phyloP scores from a whole-genome alignment of 805 yeast species.

The Cyberlindnera lachancei region DNA sequence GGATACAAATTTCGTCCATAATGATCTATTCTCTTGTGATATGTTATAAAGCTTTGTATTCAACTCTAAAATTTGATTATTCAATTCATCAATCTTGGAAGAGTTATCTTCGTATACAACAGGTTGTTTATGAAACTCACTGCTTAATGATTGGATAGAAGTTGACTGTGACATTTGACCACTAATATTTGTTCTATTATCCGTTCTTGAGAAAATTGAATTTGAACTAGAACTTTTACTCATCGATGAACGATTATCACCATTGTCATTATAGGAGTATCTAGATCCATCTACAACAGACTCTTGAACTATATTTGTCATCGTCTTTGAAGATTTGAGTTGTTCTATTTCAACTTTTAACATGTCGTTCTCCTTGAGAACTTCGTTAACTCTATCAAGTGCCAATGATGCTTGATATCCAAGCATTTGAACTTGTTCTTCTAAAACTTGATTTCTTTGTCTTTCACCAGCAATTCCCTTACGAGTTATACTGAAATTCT shows the following conservation, averaged over 20 bases:
- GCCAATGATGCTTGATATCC: slow-evolving; percentile 22
- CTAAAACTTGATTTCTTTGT: slow-evolving; percentile 20
- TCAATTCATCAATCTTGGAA: slow-evolving; percentile 1
- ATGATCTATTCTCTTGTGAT: slow-evolving; percentile 1
- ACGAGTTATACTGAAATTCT: not conserved
- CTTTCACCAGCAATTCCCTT: slow-evolving; percentile 16
- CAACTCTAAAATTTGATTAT: no score
- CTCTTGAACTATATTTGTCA: no score
- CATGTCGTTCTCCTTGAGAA: slow-evolving; percentile 12
- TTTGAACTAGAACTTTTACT: no score
- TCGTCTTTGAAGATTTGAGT: no score
- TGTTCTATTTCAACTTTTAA: slow-evolving; percentile 14
- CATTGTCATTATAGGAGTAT: no score
- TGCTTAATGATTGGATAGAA: slow-evolving; percentile 12
- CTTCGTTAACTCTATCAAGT: slow-evolving; percentile 19
- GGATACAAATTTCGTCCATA: slow-evolving; percentile 4
- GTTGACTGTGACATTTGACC: slow-evolving; percentile 17
- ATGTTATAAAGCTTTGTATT: no score
- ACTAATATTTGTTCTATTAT: no score
- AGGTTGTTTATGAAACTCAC: no score
- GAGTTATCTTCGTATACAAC: no score
- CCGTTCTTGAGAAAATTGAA: no score
- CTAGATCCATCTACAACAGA: no score
- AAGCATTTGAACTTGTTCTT: slow-evolving; percentile 20
- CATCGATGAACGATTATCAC: no score